A percentile compares a stretch with the other conserved stretches of the same genome.
Evolutionary conservation across 345 rosid genomes (phyloP).

Genomic region (Pugionium dolabratum): DNA sequence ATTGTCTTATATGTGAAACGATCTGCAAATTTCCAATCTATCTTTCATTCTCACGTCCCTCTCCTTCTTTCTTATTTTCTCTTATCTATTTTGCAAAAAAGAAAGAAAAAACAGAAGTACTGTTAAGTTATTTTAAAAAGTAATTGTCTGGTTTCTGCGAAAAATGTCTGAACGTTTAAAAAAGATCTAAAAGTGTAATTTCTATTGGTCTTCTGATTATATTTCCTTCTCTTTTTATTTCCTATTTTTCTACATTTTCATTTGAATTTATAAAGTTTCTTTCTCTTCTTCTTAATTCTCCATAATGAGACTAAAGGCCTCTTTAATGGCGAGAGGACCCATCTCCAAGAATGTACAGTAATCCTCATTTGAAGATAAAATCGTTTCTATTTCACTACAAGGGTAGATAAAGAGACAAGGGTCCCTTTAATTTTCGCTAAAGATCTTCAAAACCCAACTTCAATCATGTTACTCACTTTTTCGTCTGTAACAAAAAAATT

Average conservation of each 20-base stretch:
- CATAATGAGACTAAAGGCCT: slow-evolving; percentile 9
- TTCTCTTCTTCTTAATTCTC: slow-evolving; percentile 1
- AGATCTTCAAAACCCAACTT: slow-evolving; percentile 38
- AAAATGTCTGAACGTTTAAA: not conserved
- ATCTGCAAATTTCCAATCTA: slow-evolving; percentile 40
- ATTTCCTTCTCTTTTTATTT: slow-evolving; percentile 1
- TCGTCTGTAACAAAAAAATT: slow-evolving; percentile 23
- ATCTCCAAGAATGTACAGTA: slow-evolving; percentile 30
- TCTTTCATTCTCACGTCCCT: slow-evolving; percentile 46
- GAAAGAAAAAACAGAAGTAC: not conserved
- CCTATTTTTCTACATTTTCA: not conserved
- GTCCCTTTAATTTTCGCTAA: slow-evolving; percentile 37
- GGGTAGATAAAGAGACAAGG: slow-evolving; percentile 46
- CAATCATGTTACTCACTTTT: slow-evolving; percentile 25
- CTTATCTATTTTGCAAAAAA: slow-evolving; percentile 4
- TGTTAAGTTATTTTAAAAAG: not conserved
- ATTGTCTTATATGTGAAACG: slow-evolving; percentile 34
- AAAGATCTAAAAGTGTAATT: slow-evolving; percentile 4
- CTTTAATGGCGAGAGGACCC: slow-evolving; percentile 38
- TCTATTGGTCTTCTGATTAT: slow-evolving; percentile 18
- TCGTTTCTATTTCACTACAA: slow-evolving; percentile 14
- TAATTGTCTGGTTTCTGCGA: slow-evolving; percentile 7
- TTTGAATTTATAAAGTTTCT: not conserved
- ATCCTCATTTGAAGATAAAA: slow-evolving; percentile 23
- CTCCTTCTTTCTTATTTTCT: slow-evolving; percentile 30